Base-by-base conservation (phyloP, 2,329 filamentous ascomycete genomes). In the Venturia pyrina region DNA sequence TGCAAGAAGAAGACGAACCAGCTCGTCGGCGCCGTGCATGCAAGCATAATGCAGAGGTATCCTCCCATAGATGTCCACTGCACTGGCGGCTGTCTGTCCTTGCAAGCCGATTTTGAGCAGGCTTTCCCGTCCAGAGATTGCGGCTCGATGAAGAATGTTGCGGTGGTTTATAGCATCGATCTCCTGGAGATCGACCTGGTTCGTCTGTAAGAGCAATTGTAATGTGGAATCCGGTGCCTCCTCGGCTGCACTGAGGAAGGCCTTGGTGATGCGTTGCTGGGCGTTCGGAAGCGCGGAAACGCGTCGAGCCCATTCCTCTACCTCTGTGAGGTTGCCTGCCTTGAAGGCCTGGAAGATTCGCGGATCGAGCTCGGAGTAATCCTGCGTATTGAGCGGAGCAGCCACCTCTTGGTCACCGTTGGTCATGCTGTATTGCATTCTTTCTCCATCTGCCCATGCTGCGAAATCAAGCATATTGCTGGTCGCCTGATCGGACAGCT, bases 81-180 rank as follows among this genome's bases (percentile, higher is more conserved):
- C 84, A 66, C 87, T 87, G 32, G 92, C 87, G 68, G 93, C 87
- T 43, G 97, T 91, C 5, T 85, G 86, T 59, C 84, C 86, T 1
- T 84, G 80, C n/a, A 99, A 80, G 4, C 89, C 93, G 69, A 89
- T 87, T 63, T 85, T 80, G 67, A 98, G 80, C 40, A 97, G 89
- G 70, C 90, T 88, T 11, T 84, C 79, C 72, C 93, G 93, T 24
- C 93, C 93, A 68, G 96, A 96, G 64, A 98, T 97, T 0, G 93
- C 89, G n/a, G 95, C 91, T 77, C 98, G 95, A 72, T 99, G 95
- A 60, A 99, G 82, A 73, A 93, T 96, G 72, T 97, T 99, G 50
- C 95, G 85, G 78, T 97, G 93, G 72, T 98, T 99, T 75, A 99
- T 98, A 72, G 97, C 93, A 74, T 99, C 95, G 71, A 96, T 91